phyloP scores from a whole-genome alignment of 108 stramenopile species.

The Pseudonitzschia multistriata region DNA sequence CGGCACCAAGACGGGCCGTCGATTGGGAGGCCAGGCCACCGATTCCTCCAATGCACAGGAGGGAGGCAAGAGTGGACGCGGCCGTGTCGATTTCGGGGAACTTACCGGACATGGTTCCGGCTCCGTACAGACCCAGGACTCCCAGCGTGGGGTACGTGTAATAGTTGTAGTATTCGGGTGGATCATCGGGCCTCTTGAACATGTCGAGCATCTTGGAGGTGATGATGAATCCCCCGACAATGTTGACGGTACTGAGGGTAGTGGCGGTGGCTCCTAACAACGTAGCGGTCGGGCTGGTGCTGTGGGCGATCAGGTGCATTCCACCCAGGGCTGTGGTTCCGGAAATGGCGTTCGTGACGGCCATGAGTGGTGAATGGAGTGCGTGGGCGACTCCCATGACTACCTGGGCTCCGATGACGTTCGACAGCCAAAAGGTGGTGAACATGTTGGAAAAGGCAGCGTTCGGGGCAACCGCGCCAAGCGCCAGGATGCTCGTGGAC shows the following conservation, averaged over 20 bases:
- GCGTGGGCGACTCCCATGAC: constrained; percentile 96
- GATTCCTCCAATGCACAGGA: constrained; percentile 98
- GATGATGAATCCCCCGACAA: constrained; percentile 95
- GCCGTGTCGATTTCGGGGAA: constrained; percentile 85
- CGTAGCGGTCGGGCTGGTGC: constrained; percentile 58
- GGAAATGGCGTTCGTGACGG: constrained; percentile 95
- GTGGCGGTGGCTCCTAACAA: constrained; percentile 90
- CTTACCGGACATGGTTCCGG: constrained; percentile 77
- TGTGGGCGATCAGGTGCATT: constrained; percentile 92
- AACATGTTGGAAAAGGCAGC: constrained; percentile 93
- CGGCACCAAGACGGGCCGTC: constrained; percentile 95
- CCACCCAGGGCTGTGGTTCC: constrained; percentile 99
- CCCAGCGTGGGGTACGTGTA: constrained; percentile 94
- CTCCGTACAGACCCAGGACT: constrained; percentile 70
- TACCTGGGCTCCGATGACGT: constrained; percentile 93
- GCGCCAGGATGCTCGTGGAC: constrained; percentile 72
- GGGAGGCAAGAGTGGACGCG: constrained; percentile 82
- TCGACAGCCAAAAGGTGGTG: constrained; percentile 93
- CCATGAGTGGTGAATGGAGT: constrained; percentile 98
- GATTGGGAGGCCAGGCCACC: constrained; percentile 90
- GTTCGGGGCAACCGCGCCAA: constrained; percentile 90
- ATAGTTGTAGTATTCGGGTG: constrained; percentile 96
- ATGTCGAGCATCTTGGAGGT: constrained; percentile 99
- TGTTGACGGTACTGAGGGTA: constrained; percentile 91
- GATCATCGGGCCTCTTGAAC: constrained; percentile 98